Percentiles rank a stretch among this genome's conserved stretches.
Evolutionary conservation across 495 filamentous ascomycete species (phyloP).

Genomic region (Articulospora tetracladia): DNA sequence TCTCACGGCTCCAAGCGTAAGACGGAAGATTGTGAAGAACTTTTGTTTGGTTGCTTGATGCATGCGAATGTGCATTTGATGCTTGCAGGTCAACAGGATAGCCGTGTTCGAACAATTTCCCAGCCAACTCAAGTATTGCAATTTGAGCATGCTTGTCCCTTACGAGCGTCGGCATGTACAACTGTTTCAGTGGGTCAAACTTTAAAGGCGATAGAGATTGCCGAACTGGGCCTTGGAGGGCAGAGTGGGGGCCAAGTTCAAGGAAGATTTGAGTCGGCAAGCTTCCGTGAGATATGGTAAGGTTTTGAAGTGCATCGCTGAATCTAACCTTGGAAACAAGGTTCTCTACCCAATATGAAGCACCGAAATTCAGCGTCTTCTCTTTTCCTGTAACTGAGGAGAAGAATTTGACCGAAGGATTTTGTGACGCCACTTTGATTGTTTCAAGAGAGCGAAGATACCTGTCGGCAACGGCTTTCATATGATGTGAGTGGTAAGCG

Average conservation of each 20-base stretch:
- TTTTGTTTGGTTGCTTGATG: background rate
- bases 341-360: conserved; percentile 31
- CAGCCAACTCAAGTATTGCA: conserved; percentile 38
- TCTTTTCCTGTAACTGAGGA: background rate
- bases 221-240: conserved; percentile 55
- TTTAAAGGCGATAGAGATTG: conserved; percentile 40
- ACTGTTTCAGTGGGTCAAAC: background rate
- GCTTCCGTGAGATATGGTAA: no score
- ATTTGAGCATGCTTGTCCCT: conserved; percentile 41
- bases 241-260: conserved; percentile 64
- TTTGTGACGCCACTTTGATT: conserved; percentile 31
- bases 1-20: conserved; percentile 29
- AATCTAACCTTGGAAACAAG: conserved; percentile 48
- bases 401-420: conserved; percentile 24
- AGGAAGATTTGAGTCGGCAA: conserved; percentile 35
- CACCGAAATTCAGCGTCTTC: conserved; percentile 25
- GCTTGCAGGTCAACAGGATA: conserved; percentile 34
- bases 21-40: conserved; percentile 27
- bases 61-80: no score
- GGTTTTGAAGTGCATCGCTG: conserved; percentile 36
- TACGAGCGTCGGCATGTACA: conserved; percentile 32
- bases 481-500: conserved; percentile 63
- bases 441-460: conserved; percentile 20
- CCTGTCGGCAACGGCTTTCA: conserved; percentile 28
- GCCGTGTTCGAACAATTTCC: conserved; percentile 23